Conservation (phyloP, 139 green algal species). For the Pseudopediastrum boryanum region DNA sequence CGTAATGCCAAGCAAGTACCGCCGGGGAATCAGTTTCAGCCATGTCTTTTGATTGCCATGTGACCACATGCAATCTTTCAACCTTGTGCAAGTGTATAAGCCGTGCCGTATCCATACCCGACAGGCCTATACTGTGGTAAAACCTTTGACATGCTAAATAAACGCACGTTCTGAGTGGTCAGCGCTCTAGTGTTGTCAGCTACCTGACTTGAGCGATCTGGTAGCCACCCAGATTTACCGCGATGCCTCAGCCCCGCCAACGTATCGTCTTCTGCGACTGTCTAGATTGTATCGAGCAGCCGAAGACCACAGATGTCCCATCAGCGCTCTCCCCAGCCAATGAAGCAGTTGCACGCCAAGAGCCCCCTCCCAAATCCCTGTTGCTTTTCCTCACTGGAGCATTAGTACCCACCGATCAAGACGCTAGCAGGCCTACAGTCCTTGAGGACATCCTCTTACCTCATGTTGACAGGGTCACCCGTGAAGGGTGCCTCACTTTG, state of each 20-base stretch:
- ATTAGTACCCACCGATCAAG: background rate
- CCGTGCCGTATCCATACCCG: too few species aligned
- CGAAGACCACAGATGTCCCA: slow-evolving; percentile 2
- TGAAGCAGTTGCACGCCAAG: slow-evolving; percentile 41
- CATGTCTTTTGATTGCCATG: too few species aligned
- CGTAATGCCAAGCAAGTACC: too few species aligned
- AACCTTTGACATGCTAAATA: too few species aligned
- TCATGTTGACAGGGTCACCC: slow-evolving; percentile 49
- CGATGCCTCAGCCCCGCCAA: slow-evolving; percentile 44
- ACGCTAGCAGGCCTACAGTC: background rate
- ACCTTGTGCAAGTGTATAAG: too few species aligned
- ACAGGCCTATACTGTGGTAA: too few species aligned
- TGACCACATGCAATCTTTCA: too few species aligned
- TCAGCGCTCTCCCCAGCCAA: slow-evolving; percentile 28
- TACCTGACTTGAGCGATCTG: slow-evolving; percentile 24
- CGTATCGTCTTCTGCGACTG: slow-evolving; percentile 60
- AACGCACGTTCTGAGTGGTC: too few species aligned
- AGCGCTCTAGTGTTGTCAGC: too few species aligned
- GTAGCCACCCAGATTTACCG: slow-evolving; percentile 15
- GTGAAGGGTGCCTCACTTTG: slow-evolving; percentile 51
- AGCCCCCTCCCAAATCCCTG: slow-evolving; percentile 62
- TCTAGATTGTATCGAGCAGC: slow-evolving; percentile 46
- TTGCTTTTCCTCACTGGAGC: slow-evolving; percentile 44
- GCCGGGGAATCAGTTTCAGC: too few species aligned
- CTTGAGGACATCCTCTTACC: slow-evolving; percentile 39